Evolutionary conservation across 768 basidiomycete genomes (phyloP), one percentile per base, ranked within the genome.

Genomic region (Holtermanniella nyarrowii): DNA sequence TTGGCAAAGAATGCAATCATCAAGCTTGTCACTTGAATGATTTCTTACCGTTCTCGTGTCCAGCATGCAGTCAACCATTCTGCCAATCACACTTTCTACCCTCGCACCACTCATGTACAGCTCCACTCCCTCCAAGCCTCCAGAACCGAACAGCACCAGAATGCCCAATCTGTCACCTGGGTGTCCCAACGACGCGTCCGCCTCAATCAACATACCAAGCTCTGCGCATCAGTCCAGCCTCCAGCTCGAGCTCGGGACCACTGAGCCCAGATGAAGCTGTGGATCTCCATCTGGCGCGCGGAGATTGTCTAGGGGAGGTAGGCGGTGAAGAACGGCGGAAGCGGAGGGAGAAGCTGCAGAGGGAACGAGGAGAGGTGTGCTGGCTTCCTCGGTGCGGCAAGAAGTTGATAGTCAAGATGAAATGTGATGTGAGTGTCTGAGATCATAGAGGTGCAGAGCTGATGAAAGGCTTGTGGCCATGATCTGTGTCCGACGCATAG

Each of bases 31-130:
- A 68, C 47, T 55, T 71, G 11, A 56, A 68, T 27, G 70, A 71
- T 47, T 71, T 71, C 46, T 54, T 71, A 3, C 70, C 70, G 2
- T 64, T 71, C 50, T 49, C 68, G 68, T 71, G 70, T 46, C 70
- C 66, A 54, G 68, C 65, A 59, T 71, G 70, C 50, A 55, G 59
- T 26, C 52, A 54, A 40, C 61, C 70, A 42, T 71, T 62, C 55
- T 71, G 70, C 49, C 64, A 64, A 54, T 56, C 66, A 13, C 70
- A 71, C 49, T 70, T 70, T 48, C 62, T 65, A 5, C 62, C 66
- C 5, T 62, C 68, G 14, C 59, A 61, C 22, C 70, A 71, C 41
- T 26, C 52, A 10, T 71, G 70, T 45, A 58, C 58, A 2, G 50
- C 62, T 12, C 65, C 65, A 12, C 57, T 69, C 10, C 68, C 68